These are phyloP conservation scores for Ceratocystis papillata DNA, from an alignment of 2,329 filamentous ascomycete genomes.

Conservation along the genomic window DNA sequence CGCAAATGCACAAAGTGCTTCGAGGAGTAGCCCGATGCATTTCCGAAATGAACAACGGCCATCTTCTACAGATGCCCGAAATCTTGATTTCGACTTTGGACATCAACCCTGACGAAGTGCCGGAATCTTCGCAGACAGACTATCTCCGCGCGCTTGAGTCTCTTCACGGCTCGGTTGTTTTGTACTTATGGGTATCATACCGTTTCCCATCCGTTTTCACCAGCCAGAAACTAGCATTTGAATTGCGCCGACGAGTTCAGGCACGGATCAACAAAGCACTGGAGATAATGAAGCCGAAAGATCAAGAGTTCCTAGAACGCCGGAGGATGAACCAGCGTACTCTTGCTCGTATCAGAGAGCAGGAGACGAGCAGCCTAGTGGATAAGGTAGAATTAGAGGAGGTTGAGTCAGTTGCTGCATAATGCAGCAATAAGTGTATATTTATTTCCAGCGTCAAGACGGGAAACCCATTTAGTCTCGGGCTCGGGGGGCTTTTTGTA, in stretches of 20 bases:
- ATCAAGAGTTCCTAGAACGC: conserved; percentile 29
- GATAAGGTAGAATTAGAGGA: conserved; percentile 22
- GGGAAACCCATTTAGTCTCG: neutral
- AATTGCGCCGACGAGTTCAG: conserved; percentile 70
- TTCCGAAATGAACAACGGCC: conserved; percentile 53
- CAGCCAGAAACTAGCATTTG: conserved; percentile 62
- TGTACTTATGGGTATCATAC: conserved; percentile 91
- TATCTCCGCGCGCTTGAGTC: conserved; percentile 62
- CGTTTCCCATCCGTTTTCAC: conserved; percentile 72
- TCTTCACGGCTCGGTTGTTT: conserved; percentile 69
- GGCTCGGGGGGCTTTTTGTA: neutral
- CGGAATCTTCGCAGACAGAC: conserved; percentile 33
- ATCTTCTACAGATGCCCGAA: conserved; percentile 58
- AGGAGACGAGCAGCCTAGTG: conserved; percentile 27
- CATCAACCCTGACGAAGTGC: conserved; percentile 37
- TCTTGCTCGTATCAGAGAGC: conserved; percentile 23
- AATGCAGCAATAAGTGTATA: neutral
- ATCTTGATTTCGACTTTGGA: conserved; percentile 68
- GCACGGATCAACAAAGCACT: conserved; percentile 48
- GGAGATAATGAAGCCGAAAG: conserved; percentile 42
- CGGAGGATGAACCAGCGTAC: conserved; percentile 30
- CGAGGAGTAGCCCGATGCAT: conserved; percentile 58
- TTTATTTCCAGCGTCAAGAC: neutral
- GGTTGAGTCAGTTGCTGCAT: conserved; percentile 14
- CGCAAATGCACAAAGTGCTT: conserved; percentile 41